Conservation (phyloP, 2,329 filamentous ascomycete species). For the Claviceps arundinis region DNA sequence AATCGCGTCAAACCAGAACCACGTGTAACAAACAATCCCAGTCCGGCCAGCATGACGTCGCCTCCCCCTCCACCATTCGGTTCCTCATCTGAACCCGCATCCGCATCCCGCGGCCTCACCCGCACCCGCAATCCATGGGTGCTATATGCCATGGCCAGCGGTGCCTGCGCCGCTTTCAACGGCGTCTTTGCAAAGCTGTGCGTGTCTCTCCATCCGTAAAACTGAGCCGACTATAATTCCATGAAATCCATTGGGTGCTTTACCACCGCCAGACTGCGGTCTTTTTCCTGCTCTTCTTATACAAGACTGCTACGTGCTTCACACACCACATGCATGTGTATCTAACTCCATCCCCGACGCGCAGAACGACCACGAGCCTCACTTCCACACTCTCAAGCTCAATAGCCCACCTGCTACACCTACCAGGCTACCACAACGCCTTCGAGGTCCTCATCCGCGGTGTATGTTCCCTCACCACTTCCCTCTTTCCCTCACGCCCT, state of each 20-base stretch:
- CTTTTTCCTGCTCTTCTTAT: background rate
- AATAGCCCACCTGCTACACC: slow-evolving; percentile 30
- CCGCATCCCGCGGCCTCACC: slow-evolving; percentile 17
- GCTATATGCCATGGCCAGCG: slow-evolving; percentile 57
- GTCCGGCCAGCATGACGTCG: slow-evolving; percentile 5
- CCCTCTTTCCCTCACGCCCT: background rate
- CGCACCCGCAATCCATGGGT: slow-evolving; percentile 41
- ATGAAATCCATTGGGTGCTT: too few species aligned
- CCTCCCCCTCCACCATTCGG: slow-evolving; percentile 10
- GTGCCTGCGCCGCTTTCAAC: slow-evolving; percentile 67
- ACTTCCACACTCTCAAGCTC: slow-evolving; percentile 33
- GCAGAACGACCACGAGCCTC: slow-evolving; percentile 42
- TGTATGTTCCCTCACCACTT: slow-evolving; percentile 23
- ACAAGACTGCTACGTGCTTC: too few species aligned
- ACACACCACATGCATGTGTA: too few species aligned
- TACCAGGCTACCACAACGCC: slow-evolving; percentile 25
- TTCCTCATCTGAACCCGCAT: slow-evolving; percentile 16
- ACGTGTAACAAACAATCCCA: background rate
- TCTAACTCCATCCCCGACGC: background rate
- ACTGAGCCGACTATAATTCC: too few species aligned
- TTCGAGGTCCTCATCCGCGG: slow-evolving; percentile 36
- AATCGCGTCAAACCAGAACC: background rate
- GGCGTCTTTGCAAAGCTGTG: slow-evolving; percentile 76
- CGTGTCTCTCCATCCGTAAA: slow-evolving; percentile 16
- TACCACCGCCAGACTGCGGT: too few species aligned